Base-by-base conservation (phyloP, 2,329 filamentous ascomycete species). In the Alternaria arborescens region DNA sequence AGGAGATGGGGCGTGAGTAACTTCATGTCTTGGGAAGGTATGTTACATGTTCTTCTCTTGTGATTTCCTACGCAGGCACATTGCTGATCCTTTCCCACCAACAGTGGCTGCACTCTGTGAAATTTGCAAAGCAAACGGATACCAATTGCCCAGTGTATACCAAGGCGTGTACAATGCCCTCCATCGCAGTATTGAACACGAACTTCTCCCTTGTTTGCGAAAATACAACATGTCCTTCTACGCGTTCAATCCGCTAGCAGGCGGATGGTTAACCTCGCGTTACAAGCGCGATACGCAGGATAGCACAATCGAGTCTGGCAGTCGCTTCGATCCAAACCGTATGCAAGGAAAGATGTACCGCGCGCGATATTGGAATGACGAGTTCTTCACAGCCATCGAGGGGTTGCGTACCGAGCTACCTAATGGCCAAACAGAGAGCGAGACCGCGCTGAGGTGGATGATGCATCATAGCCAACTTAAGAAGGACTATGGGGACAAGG, bases 401-500 rank as follows among this genome's bases (percentile, higher is more conserved):
- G 58, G 78, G 16, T 60, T 83, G 30, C 71, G 78, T 52, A 65
- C 75, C 2, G 73, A 72, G 22, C 71, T 76, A 62, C 71, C 80
- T 62, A 10, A 47, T 28, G 76, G 76, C 0, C 38, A 84, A n/a
- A 80, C 77, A 0, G 74, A 78, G 61, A 77, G 72, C 5, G 80
- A 83, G 60, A 71, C 71, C 60, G 81, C 80, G 3, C 60, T 84
- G 43, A 61, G 82, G 55, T 84, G 82, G 82, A 70, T 80, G 59
- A 76, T 69, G 18, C 77, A 84, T 68, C 82, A 84, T 66, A 78
- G 73, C 11, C 32, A 51, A 28, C 36, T 90, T 32, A 86, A 87
- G 52, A 82, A 87, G 63, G 81, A 82, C 51, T 78, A 82, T 26
- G 81, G 82, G 6, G 86, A 88, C 69, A 86, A 85, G 11, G 80